Base-by-base conservation (phyloP, 305 asterid species). In the Caryopteris hybrid region DNA sequence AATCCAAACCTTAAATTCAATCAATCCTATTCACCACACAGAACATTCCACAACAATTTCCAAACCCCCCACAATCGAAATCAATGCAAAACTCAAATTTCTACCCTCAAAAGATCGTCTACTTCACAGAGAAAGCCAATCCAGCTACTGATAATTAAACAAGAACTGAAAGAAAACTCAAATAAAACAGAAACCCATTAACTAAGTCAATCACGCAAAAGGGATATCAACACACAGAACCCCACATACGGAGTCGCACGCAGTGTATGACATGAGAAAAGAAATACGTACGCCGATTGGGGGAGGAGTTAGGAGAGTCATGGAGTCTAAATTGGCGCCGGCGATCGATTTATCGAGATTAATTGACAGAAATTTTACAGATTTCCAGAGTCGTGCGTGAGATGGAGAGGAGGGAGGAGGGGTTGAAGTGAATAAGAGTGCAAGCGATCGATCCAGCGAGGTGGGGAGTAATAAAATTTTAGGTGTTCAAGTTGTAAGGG, bases 231-330 rank as follows among this genome's bases (percentile, higher is more conserved):
- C 48, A 17, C 51, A 34, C 54, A 17, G 18, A 53, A 69, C 63
- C 63, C 67, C 21, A 11, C 18, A 48, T 50, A 13, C 2, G 8
- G 36, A 23, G 63, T 39, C 11, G 12, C 33, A 34, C 33, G 20
- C 21, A 50, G 52, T 2, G 42, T 17, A 55, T 34, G 48, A 42
- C 45, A 67, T 46, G 10, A 4, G 45, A 50, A 33, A 4, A 27
- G 25, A 36, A 14, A 21, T 13, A 76, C 79, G 43, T 69, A 79
- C 84, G 61, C 72, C 84, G 66, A 61, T 61, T 23, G 81, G 76
- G 58, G 76, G 79, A 61, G 80, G 64, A 5, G 84, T 79, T 46
- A 55, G 74, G 43, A 79, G 84, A 63, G 84, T 76, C 81, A 76
- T 76, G 52, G 74, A 33, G 21, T 48, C 62, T 46, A 59, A 61